A percentile compares a stretch with the other conserved stretches of the same genome.
Conservation (phyloP, 2,329 filamentous ascomycete genomes). For the Cryphonectria carpinicola region DNA sequence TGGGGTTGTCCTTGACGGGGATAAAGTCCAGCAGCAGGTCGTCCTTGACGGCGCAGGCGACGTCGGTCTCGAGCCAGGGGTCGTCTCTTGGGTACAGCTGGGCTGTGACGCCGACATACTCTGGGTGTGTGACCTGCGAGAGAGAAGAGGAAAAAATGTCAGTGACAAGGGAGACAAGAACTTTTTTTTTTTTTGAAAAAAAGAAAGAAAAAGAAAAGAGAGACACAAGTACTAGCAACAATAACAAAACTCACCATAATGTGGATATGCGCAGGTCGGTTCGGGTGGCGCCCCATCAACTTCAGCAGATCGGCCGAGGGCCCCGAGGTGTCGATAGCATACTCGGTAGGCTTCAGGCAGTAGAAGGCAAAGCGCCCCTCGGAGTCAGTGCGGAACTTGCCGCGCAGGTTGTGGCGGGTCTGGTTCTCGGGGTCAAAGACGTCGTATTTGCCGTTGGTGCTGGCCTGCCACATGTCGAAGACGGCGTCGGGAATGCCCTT, state of each 20-base stretch:
- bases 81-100: conserved; percentile 67
- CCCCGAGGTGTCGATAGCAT: conserved; percentile 63
- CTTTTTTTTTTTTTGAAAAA: too few relatives aligned
- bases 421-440: conserved; percentile 65
- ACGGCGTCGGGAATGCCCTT: conserved; percentile 46
- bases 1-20: conserved; percentile 51
- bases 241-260: conserved; percentile 30
- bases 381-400: conserved; percentile 65
- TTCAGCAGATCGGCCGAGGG: conserved; percentile 32
- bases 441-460: conserved; percentile 62
- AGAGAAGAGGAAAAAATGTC: background rate
- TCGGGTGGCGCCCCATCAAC: conserved; percentile 34
- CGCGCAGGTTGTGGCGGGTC: conserved; percentile 64
- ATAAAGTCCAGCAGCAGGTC: conserved; percentile 19
- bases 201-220: too few relatives aligned
- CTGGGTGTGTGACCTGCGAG: conserved; percentile 45
- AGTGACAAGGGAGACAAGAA: background rate
- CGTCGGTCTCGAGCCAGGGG: conserved; percentile 53
- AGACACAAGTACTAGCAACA: background rate
- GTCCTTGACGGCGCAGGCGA: conserved; percentile 37
- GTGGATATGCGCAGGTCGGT: conserved; percentile 35
- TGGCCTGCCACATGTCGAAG: conserved; percentile 66
- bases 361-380: conserved; percentile 66
- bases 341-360: conserved; percentile 66
- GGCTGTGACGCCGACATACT: conserved; percentile 67